Evolutionary conservation across 495 filamentous ascomycete species (phyloP).

Genomic region (Achaetomiella virescens): DNA sequence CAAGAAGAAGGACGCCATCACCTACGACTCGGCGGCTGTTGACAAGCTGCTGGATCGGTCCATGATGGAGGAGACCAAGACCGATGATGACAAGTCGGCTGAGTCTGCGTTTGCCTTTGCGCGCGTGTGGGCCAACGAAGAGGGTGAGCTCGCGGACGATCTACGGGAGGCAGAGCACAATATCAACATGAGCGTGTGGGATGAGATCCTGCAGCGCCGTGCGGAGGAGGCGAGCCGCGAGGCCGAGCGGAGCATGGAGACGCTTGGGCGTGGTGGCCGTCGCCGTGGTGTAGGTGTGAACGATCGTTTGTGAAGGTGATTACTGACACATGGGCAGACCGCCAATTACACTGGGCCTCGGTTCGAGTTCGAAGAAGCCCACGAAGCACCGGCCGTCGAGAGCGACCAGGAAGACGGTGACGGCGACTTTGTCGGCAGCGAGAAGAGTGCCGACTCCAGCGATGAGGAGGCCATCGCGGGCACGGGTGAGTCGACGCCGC

Average conservation of each 20-base stretch:
- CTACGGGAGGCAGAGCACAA: slow-evolving; percentile 49
- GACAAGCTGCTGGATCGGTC: slow-evolving; percentile 85
- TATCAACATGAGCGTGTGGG: slow-evolving; percentile 68
- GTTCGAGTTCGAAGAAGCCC: slow-evolving; percentile 26
- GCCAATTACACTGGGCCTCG: slow-evolving; percentile 22
- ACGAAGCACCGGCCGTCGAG: slow-evolving; percentile 25
- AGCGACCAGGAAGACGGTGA: slow-evolving; percentile 24
- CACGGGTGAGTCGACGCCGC: slow-evolving; percentile 14
- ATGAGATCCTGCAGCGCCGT: slow-evolving; percentile 75
- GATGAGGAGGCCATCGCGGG: slow-evolving; percentile 15
- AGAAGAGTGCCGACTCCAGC: slow-evolving; percentile 23
- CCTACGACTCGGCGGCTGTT: slow-evolving; percentile 72
- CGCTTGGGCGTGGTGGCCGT: slow-evolving; percentile 77
- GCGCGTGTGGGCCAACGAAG: slow-evolving; percentile 85
- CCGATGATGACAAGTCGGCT: slow-evolving; percentile 49
- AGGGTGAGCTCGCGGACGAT: slow-evolving; percentile 50
- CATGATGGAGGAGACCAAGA: slow-evolving; percentile 64
- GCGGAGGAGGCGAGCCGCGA: slow-evolving; percentile 69
- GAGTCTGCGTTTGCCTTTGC: slow-evolving; percentile 85
- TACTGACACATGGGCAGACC: slow-evolving; percentile 23
- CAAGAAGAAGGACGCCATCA: slow-evolving; percentile 55
- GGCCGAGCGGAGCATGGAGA: slow-evolving; percentile 54
- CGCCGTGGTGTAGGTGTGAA: slow-evolving; percentile 44
- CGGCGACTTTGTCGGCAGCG: slow-evolving; percentile 30
- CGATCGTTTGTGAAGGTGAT: neutral